These are phyloP conservation scores for Schizonepeta tenuifolia DNA, from an alignment of 257 asterid genomes.

Conservation along the genomic window DNA sequence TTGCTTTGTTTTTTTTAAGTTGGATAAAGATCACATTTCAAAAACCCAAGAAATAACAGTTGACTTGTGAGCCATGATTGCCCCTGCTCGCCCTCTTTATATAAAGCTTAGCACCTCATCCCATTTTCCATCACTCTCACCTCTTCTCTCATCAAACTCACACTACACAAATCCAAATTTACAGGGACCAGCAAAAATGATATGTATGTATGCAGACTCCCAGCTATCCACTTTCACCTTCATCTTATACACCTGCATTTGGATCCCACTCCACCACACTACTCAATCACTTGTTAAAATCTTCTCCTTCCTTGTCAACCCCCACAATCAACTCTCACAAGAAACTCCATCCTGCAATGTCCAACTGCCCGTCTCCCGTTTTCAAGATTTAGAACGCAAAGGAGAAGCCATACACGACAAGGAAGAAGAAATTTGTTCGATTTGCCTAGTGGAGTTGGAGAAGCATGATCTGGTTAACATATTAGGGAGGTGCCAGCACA, in stretches of 20 bases:
- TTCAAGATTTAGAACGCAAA: conserved; percentile 23
- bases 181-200: conserved; percentile 34
- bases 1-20: neutral
- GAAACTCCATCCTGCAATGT: conserved; percentile 26
- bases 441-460: conserved; percentile 61
- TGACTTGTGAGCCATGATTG: conserved; percentile 39
- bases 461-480: conserved; percentile 52
- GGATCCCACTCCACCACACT: conserved; percentile 42
- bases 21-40: conserved; percentile 14
- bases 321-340: conserved; percentile 27
- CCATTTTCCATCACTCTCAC: conserved; percentile 15
- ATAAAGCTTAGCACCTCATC: conserved; percentile 19
- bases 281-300: conserved; percentile 24
- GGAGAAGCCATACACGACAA: neutral
- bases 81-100: conserved; percentile 21
- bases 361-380: conserved; percentile 36
- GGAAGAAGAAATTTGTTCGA: conserved; percentile 48
- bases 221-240: conserved; percentile 38
- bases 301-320: conserved; percentile 34
- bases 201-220: conserved; percentile 44
- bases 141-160: conserved; percentile 21
- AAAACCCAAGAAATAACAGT: conserved; percentile 40
- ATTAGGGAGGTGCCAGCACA: conserved; percentile 55
- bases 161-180: conserved; percentile 4
- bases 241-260: conserved; percentile 41